Base-by-base conservation (phyloP, 768 basidiomycete genomes). In the Daedalea quercina region DNA sequence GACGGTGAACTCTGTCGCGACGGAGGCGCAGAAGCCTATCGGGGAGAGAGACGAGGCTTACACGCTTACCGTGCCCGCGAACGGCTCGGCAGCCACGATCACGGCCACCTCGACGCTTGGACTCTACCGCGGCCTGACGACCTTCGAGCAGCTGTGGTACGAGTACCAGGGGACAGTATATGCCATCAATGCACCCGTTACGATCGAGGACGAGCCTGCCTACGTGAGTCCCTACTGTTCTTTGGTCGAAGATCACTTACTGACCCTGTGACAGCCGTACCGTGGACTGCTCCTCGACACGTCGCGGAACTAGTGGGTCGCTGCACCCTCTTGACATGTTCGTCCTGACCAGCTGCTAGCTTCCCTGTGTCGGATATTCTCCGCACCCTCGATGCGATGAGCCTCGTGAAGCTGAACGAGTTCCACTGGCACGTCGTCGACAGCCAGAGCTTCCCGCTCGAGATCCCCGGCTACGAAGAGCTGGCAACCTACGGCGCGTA, bases 251-350 rank as follows among this genome's bases (percentile, higher is more conserved):
- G 42, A 3, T 4, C 28, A 17, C 19, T 20, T 3, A 17, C 52
- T 53, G 28, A 34, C 34, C 3, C 33, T 37, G 37, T 43, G 17
- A 6, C 57, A 86, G 84, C 83, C 84, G 0, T 87, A 84, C 63
- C 79, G 90, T 20, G 88, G 85, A 9, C 75, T 90, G 51, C 79
- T 91, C 79, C 75, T 93, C 12, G 90, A 93, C 63, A 92, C 90
- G 0, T 73, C 88, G 1, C 73, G 90, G 23, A 85, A 90, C 68
- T 93, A 73, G 81, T 85, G 60, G n/a, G n/a, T n/a, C n/a, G n/a
- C n/a, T 53, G 82, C 69, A 1, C 15, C 8, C 19, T 31, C 19
- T 19, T 12, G 31, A n/a, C 9, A 34, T 35, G 34, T 35, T 8
- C 34, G 17, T 35, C 34, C 34, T 23, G 15, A 52, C 22, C 28